phyloP scores from a whole-genome alignment of 2,329 filamentous ascomycete genomes.

The Monosporascus cannonballus region DNA sequence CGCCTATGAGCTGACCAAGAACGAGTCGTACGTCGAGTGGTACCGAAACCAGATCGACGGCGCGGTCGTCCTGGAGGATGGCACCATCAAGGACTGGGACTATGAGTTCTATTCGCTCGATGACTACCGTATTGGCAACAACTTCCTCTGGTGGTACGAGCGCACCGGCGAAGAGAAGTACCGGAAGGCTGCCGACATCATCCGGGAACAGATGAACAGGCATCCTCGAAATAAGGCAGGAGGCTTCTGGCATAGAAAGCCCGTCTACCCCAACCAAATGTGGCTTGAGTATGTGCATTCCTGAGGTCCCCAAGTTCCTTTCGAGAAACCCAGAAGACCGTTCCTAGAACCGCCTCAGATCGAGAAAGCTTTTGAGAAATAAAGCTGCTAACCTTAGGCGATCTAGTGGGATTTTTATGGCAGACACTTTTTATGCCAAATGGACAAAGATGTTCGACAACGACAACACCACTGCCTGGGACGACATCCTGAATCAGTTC shows the following conservation, averaged over 20 bases:
- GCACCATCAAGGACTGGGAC: conserved; percentile 38
- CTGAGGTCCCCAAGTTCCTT: background rate
- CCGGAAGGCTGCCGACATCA: conserved; percentile 35
- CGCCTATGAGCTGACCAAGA: conserved; percentile 32
- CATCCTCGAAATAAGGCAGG: conserved; percentile 40
- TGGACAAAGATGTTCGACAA: conserved; percentile 27
- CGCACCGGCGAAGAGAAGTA: conserved; percentile 38
- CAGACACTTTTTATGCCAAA: conserved; percentile 30
- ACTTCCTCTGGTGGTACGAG: conserved; percentile 39
- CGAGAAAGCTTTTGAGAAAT: no score
- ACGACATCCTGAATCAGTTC: conserved; percentile 32
- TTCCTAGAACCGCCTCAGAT: no score
- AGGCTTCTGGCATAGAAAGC: conserved; percentile 46
- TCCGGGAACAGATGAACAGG: conserved; percentile 37
- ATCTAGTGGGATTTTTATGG: conserved; percentile 37
- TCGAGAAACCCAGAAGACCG: background rate
- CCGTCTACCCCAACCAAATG: conserved; percentile 25
- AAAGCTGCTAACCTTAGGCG: no score
- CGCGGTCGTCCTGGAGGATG: conserved; percentile 34
- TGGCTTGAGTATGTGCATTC: conserved; percentile 35
- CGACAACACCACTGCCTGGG: conserved; percentile 30
- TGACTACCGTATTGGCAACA: conserved; percentile 43
- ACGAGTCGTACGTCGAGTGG: conserved; percentile 34
- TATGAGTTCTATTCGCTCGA: conserved; percentile 39
- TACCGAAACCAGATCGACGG: conserved; percentile 35